phyloP scores from a whole-genome alignment of 495 filamentous ascomycete genomes.

The Neurospora africana region DNA sequence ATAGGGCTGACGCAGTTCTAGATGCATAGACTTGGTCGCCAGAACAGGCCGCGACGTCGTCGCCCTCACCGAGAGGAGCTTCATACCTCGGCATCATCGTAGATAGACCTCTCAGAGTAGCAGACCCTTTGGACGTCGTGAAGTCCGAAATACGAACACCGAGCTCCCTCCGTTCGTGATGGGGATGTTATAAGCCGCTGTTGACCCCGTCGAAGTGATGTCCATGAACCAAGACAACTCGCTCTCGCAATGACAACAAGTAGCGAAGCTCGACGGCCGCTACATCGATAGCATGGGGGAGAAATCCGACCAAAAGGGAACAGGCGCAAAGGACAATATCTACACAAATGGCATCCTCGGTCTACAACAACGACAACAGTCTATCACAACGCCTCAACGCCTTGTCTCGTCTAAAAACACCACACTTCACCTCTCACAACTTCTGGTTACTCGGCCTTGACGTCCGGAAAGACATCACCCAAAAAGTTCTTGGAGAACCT shows the following conservation, averaged over 20 bases:
- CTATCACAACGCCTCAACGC: background rate
- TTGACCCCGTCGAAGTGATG: background rate
- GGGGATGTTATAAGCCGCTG: background rate
- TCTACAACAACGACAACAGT: background rate
- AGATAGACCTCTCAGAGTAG: background rate
- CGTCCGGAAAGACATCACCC: slow-evolving; percentile 35
- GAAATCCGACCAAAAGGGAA: background rate
- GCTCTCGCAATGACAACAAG: background rate
- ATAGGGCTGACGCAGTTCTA: background rate
- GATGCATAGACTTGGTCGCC: background rate
- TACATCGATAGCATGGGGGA: too few relatives aligned
- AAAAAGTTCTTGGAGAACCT: slow-evolving; percentile 74
- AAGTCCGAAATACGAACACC: background rate
- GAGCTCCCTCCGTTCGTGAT: background rate
- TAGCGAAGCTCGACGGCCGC: background rate
- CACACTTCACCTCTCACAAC: too few relatives aligned
- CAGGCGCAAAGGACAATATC: background rate
- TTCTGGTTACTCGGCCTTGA: slow-evolving; percentile 4
- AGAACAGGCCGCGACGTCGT: background rate
- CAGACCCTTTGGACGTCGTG: background rate
- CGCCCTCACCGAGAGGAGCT: background rate
- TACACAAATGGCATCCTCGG: slow-evolving; percentile 2
- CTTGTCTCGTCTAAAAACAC: background rate
- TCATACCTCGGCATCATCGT: background rate
- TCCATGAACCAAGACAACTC: background rate